Percentiles rank a stretch among this genome's conserved stretches.
phyloP scores from a whole-genome alignment of 2,329 filamentous ascomycete genomes.

The Corinectria fuckeliana region DNA sequence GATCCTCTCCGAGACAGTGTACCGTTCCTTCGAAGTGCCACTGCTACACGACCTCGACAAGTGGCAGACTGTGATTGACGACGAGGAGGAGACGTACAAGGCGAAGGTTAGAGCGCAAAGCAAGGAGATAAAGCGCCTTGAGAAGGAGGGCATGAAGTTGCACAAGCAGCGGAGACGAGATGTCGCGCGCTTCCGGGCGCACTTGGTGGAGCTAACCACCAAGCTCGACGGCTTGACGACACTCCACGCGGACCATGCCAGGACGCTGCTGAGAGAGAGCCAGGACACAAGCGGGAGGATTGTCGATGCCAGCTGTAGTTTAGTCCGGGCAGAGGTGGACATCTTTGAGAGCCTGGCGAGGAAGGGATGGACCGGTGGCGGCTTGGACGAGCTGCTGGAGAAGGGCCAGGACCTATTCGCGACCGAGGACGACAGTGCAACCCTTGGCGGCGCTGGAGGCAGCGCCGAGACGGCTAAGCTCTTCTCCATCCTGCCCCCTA shows the following conservation, averaged over 20 bases:
- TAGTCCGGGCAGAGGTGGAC: constrained; percentile 72
- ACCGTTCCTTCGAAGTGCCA: constrained; percentile 71
- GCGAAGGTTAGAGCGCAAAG: constrained; percentile 60
- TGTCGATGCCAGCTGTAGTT: constrained; percentile 68
- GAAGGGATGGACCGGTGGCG: constrained; percentile 72
- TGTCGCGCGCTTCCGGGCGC: constrained; percentile 66
- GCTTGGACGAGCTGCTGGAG: constrained; percentile 70
- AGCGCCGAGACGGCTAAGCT: constrained; percentile 54
- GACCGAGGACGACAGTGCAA: constrained; percentile 44
- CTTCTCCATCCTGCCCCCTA: constrained; percentile 69
- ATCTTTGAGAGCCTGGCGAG: constrained; percentile 71
- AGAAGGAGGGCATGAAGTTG: constrained; percentile 69
- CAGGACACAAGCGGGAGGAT: constrained; percentile 69
- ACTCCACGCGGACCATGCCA: constrained; percentile 66
- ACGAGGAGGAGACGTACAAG: constrained; percentile 68
- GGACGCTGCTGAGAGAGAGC: constrained; percentile 65
- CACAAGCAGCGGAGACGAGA: constrained; percentile 66
- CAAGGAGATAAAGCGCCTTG: constrained; percentile 67
- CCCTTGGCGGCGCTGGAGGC: constrained; percentile 42
- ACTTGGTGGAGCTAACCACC: constrained; percentile 67
- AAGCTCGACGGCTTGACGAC: constrained; percentile 68
- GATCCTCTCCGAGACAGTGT: constrained; percentile 72
- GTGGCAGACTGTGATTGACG: constrained; percentile 68
- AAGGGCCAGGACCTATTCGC: constrained; percentile 68
- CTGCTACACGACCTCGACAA: constrained; percentile 72